Evolutionary conservation across 495 filamentous ascomycete genomes (phyloP), one percentile per base, ranked within the genome.

Genomic region (Aspergillus kassunensis): DNA sequence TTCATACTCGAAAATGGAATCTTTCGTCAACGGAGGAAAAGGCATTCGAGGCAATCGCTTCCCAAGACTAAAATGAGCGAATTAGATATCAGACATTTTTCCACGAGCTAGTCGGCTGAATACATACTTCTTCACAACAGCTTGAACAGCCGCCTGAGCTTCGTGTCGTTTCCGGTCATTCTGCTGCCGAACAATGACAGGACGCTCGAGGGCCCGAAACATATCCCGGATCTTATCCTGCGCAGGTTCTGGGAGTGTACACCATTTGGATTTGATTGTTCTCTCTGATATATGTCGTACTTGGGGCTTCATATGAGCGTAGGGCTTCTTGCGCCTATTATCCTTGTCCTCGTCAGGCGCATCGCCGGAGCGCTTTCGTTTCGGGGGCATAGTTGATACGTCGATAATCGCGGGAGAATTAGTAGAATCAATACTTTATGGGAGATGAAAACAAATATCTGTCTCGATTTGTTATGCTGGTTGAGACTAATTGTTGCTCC

Each of bases 1-100:
- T 46, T 85, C 81, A 49, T 80, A 78, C 56, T 86, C 78, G 55
- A 87, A 86, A 53, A 77, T 69, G 0, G 73, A 65, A 27, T 80
- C 81, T 50, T 75, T 79, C 5, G 79, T 74, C 36, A 73, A 66
- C 7, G 75, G 79, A 3, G 84, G 83, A 52, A 87, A 83, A 25
- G 80, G 80, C 71, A 83, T 78, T 35, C 74, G 70, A 23, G 80
- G 78, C 12, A 85, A 60, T 34, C 73, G 67, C 52, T 69, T 75
- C 41, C 64, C 72, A 34, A 84, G 64, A 48, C 71, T 76, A 49
- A 23, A 6, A 31, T 25, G 11, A n/a, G n/a, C 15, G 16, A 18
- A 21, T 35, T 24, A n/a, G 20, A n/a, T n/a, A n/a, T n/a, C n/a
- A n/a, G n/a, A n/a, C n/a, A n/a, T n/a, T n/a, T n/a, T n/a, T n/a